These are phyloP conservation scores for Misopates orontium DNA, from an alignment of 257 asterid species.

Conservation along the genomic window DNA sequence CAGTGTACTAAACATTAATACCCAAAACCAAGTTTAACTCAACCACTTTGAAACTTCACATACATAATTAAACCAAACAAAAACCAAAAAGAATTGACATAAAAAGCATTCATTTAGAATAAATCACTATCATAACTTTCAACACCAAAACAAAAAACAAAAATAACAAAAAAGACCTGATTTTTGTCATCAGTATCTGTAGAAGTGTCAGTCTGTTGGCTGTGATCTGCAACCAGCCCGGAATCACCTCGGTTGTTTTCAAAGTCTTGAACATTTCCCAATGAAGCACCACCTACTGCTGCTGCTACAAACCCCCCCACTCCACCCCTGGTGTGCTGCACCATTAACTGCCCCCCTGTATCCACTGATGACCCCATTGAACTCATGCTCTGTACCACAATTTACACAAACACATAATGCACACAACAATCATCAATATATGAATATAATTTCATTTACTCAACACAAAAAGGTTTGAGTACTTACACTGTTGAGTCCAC, in stretches of 20 bases:
- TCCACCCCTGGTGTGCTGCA: too few relatives aligned
- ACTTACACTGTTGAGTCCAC: slow-evolving; percentile 51
- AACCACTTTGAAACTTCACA: neutral
- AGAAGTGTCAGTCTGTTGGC: slow-evolving; percentile 40
- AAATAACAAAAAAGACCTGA: slow-evolving; percentile 19
- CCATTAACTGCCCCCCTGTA: slow-evolving; percentile 54
- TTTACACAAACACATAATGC: too few relatives aligned
- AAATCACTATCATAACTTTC: too few relatives aligned
- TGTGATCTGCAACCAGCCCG: slow-evolving; percentile 38
- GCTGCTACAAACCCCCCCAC: too few relatives aligned
- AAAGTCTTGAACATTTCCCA: slow-evolving; percentile 35
- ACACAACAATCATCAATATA: too few relatives aligned
- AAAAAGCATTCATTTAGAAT: too few relatives aligned
- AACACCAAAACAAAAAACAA: neutral
- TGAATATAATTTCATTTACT: slow-evolving; percentile 17
- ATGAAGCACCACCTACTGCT: slow-evolving; percentile 37
- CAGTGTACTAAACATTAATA: slow-evolving; percentile 34
- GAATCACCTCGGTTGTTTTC: slow-evolving; percentile 61
- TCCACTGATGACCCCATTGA: slow-evolving; percentile 63
- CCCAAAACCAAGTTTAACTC: neutral
- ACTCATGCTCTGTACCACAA: slow-evolving; percentile 54
- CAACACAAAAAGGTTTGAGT: neutral
- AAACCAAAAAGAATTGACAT: neutral
- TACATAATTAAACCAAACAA: too few relatives aligned
- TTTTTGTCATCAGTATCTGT: slow-evolving; percentile 35